Conservation (phyloP, 768 basidiomycete species). For the Gloeophyllum trabeum region DNA sequence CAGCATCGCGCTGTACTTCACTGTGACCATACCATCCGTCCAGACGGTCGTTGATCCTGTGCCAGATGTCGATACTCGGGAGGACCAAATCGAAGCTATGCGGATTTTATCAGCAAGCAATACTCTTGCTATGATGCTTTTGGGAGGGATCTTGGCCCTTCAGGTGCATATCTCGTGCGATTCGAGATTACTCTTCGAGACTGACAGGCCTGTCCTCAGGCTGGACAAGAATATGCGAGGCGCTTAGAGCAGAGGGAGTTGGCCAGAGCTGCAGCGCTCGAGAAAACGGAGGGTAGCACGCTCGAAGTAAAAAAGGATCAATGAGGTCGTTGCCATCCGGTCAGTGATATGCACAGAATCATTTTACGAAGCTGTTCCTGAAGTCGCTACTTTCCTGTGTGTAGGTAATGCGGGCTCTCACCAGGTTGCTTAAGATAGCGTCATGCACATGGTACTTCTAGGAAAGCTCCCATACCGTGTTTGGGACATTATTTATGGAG, state of each 20-base stretch:
- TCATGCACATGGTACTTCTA: too few species aligned
- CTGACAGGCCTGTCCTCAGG: slow-evolving; percentile 29
- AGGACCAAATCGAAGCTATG: slow-evolving; percentile 69
- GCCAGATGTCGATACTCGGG: slow-evolving; percentile 38
- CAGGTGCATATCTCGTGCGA: slow-evolving; percentile 41
- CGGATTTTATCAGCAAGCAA: slow-evolving; percentile 80
- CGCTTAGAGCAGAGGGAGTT: slow-evolving; percentile 41
- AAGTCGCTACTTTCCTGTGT: too few species aligned
- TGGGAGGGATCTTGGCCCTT: slow-evolving; percentile 53
- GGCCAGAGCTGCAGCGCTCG: slow-evolving; percentile 26
- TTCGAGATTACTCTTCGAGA: slow-evolving; percentile 1
- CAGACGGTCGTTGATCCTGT: slow-evolving; percentile 62
- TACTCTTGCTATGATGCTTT: slow-evolving; percentile 63
- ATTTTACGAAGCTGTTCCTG: too few species aligned
- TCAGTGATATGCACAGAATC: too few species aligned
- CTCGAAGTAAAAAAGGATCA: slow-evolving; percentile 2
- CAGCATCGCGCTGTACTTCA: slow-evolving; percentile 67
- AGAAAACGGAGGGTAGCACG: slow-evolving; percentile 13
- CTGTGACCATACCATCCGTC: slow-evolving; percentile 70
- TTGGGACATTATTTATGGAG: too few species aligned
- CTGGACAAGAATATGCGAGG: slow-evolving; percentile 77
- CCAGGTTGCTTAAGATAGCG: too few species aligned
- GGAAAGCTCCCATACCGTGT: too few species aligned
- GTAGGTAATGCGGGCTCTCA: too few species aligned
- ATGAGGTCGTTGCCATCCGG: too few species aligned